Evolutionary conservation across 1,284 basidiomycete genomes (phyloP).

Genomic region (Marasmius fiardii): DNA sequence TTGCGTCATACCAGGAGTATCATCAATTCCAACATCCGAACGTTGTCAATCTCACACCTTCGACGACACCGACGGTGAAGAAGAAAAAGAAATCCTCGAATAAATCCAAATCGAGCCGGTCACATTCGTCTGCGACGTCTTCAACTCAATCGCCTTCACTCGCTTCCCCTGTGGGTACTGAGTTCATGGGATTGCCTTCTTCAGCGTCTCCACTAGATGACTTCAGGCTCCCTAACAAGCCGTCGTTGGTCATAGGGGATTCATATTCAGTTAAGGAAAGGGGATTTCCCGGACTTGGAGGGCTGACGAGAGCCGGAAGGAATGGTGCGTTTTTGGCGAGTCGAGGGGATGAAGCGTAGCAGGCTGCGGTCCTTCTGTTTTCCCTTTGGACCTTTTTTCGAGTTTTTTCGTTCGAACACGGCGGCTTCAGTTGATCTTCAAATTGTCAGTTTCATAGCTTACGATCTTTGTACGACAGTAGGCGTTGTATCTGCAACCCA

Average conservation of each 20-base stretch:
- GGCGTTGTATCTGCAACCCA: too few relatives aligned
- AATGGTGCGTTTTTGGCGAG: conserved; percentile 1
- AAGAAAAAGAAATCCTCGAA: conserved; percentile 17
- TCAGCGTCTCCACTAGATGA: conserved; percentile 16
- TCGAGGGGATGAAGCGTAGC: neutral
- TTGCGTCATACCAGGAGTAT: conserved; percentile 41
- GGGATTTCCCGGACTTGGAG: conserved; percentile 8
- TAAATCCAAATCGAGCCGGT: conserved; percentile 24
- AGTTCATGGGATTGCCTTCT: conserved; percentile 11
- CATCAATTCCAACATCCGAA: conserved; percentile 25
- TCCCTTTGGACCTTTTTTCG: too few relatives aligned
- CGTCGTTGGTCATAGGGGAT: conserved; percentile 17
- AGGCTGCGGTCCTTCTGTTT: neutral
- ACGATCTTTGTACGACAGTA: too few relatives aligned
- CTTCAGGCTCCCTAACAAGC: conserved; percentile 6
- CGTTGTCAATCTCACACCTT: conserved; percentile 17
- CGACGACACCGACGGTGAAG: conserved; percentile 1
- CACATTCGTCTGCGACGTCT: conserved; percentile 24
- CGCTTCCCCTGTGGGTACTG: conserved; percentile 23
- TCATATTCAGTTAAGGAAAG: conserved; percentile 7
- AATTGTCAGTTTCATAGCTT: too few relatives aligned
- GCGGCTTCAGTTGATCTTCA: too few relatives aligned
- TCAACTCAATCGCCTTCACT: conserved; percentile 25
- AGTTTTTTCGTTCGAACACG: too few relatives aligned
- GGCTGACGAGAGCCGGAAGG: neutral